Percentiles rank a stretch among this genome's conserved stretches.
These are phyloP conservation scores for Fusarium staphyleae DNA, from an alignment of 2,329 filamentous ascomycete species.

Conservation along the genomic window DNA sequence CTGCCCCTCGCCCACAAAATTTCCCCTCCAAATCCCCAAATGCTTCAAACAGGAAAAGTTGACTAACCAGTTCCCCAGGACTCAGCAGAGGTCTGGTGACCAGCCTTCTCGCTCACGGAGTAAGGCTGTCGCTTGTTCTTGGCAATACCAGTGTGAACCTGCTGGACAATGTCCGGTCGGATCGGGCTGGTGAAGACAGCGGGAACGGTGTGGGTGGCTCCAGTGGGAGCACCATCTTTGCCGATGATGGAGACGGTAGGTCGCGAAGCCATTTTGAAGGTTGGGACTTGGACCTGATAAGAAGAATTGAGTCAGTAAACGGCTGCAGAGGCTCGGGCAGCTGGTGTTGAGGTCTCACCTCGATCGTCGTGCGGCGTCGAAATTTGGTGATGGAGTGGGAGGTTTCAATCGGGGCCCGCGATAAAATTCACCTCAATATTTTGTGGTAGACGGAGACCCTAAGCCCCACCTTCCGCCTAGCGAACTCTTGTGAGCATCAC, in stretches of 20 bases:
- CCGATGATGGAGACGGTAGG: constrained; percentile 97
- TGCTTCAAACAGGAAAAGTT: constrained; percentile 13
- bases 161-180: constrained; percentile 98
- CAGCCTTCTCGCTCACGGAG: constrained; percentile 99
- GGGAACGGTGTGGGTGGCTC: constrained; percentile 89
- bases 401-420: constrained; percentile 42
- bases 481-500: constrained; percentile 33
- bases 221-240: constrained; percentile 92
- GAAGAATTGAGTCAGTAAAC: constrained; percentile 31
- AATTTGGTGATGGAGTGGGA: constrained; percentile 47
- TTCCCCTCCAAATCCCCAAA: constrained; percentile 20
- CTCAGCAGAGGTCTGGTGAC: constrained; percentile 99
- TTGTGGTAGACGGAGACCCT: constrained; percentile 53
- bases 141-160: constrained; percentile 98
- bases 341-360: constrained; percentile 45
- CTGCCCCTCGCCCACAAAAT: constrained; percentile 26
- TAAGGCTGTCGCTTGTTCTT: constrained; percentile 99
- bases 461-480: constrained; percentile 43
- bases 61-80: constrained; percentile 98
- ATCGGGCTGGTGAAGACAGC: constrained; percentile 97
- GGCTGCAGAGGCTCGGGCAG: constrained; percentile 9
- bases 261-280: constrained; percentile 84
- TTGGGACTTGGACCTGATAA: constrained; percentile 48
- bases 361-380: constrained; percentile 52
- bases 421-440: constrained; percentile 51